Evolutionary conservation across 257 asterid genomes (phyloP).

Genomic region (Fraxinus quadrangulata): DNA sequence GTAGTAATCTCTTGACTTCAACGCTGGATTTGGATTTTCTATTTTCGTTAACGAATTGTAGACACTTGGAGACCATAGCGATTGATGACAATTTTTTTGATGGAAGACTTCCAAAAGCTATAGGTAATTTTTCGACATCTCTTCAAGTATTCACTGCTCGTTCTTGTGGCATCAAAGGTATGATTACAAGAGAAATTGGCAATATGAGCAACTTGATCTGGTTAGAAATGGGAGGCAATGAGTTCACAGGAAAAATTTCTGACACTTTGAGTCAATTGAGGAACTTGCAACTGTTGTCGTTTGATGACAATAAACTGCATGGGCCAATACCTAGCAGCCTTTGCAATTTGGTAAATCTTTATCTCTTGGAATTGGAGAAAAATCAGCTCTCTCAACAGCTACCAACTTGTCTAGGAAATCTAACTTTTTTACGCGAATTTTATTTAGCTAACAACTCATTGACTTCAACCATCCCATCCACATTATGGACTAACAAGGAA

Average conservation of each 20-base stretch:
- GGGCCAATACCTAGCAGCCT: constrained; percentile 8
- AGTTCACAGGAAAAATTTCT: constrained; percentile 12
- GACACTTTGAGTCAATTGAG: constrained; percentile 1
- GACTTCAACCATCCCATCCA: too few relatives aligned
- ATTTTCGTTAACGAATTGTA: constrained; percentile 1
- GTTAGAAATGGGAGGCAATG: constrained; percentile 4
- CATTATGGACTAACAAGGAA: too few relatives aligned
- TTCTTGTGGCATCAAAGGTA: constrained; percentile 9
- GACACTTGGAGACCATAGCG: not conserved
- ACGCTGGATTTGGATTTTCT: constrained; percentile 7
- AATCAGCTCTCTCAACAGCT: constrained; percentile 13
- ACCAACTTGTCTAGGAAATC: not conserved
- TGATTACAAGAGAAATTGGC: constrained; percentile 12
- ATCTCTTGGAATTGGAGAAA: not conserved
- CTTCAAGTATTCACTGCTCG: not conserved
- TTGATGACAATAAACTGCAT: not conserved
- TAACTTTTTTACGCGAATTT: too few relatives aligned
- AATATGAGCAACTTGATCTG: constrained; percentile 21
- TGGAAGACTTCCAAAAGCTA: constrained; percentile 17
- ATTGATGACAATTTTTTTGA: not conserved
- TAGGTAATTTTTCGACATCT: constrained; percentile 19
- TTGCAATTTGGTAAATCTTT: constrained; percentile 16
- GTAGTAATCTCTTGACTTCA: not conserved
- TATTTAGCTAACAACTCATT: too few relatives aligned
- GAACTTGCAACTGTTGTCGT: not conserved